These are phyloP conservation scores for Fraxinus quadrangulata DNA, from an alignment of 257 asterid species.

Conservation along the genomic window DNA sequence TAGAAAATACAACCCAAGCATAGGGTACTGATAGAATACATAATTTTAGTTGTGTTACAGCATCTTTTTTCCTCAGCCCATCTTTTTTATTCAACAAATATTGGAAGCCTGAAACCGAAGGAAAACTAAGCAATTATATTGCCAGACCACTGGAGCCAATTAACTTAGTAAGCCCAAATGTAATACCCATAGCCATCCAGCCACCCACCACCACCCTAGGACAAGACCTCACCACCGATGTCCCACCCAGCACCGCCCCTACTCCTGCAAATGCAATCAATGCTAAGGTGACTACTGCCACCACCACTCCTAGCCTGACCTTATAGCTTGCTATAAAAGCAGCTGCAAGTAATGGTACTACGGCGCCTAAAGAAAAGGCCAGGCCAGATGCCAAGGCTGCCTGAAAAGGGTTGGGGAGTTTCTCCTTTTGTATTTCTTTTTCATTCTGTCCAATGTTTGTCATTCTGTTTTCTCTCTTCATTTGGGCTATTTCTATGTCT, in stretches of 20 bases:
- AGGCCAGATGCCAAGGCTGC: constrained; percentile 47
- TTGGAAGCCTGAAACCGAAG: neutral
- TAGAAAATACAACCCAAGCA: neutral
- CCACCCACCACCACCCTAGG: constrained; percentile 73
- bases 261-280: constrained; percentile 57
- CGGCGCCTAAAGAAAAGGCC: constrained; percentile 44
- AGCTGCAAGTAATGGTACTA: constrained; percentile 47
- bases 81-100: neutral
- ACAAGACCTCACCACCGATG: constrained; percentile 44
- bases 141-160: constrained; percentile 47
- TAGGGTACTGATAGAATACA: neutral
- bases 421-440: constrained; percentile 21
- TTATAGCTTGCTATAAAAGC: constrained; percentile 39
- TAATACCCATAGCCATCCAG: constrained; percentile 81
- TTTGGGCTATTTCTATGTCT: constrained; percentile 43
- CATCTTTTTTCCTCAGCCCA: no score
- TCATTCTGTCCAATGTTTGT: neutral
- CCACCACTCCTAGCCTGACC: constrained; percentile 54
- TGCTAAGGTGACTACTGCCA: constrained; percentile 53
- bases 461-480: constrained; percentile 25
- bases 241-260: constrained; percentile 62
- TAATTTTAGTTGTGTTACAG: no score
- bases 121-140: constrained; percentile 26
- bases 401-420: constrained; percentile 39
- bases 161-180: constrained; percentile 67